Base-by-base conservation (phyloP, 2,329 filamentous ascomycete genomes). In the Diaporthe vaccinii region DNA sequence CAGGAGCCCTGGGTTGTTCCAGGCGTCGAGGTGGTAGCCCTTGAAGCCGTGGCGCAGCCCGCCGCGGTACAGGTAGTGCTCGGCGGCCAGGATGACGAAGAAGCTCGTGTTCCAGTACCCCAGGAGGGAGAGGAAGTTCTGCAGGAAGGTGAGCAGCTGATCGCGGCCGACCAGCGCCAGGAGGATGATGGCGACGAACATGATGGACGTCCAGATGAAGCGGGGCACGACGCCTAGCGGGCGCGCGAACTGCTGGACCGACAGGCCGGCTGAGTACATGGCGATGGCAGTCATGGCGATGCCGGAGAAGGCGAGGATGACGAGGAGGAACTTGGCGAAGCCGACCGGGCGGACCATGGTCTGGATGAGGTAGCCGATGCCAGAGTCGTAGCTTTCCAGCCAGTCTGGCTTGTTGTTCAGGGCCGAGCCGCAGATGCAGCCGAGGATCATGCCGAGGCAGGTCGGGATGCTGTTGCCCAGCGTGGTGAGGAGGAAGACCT, bases 21-120 rank as follows among this genome's bases (percentile, higher is more conserved):
- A 89, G 9, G 80, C 85, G 28, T 88, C 86, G 51, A 89, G 83
- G 74, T 89, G 84, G 76, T 89, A 89, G 53, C 85, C 85, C 17
- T 80, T 80, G 62, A 80, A 84, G 17, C 82, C 83, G 8, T 68
- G 65, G 34, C 61, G 57, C 25, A 65, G 61, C 44, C 85, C 84
- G 44, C 81, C 80, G 58, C 87, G 85, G 82, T 88, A 89, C 59
- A 85, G 62, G 76, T 85, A 87, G 79, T 89, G 87, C 78, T 89
- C 88, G 46, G 80, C 77, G 72, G 87, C 86, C 7, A 89, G 70
- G 76, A 89, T 86, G 51, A 86, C 83, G 59, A 87, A 86, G 79
- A 87, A 88, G 17, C 83, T 83, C 0, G 86, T 88, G 77, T 84
- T 85, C 86, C 86, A 89, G 79, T 89, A 89, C 9, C 87, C 87